Base-by-base conservation (phyloP, 352 stramenopile genomes). In the Globisporangium sylvaticum region DNA sequence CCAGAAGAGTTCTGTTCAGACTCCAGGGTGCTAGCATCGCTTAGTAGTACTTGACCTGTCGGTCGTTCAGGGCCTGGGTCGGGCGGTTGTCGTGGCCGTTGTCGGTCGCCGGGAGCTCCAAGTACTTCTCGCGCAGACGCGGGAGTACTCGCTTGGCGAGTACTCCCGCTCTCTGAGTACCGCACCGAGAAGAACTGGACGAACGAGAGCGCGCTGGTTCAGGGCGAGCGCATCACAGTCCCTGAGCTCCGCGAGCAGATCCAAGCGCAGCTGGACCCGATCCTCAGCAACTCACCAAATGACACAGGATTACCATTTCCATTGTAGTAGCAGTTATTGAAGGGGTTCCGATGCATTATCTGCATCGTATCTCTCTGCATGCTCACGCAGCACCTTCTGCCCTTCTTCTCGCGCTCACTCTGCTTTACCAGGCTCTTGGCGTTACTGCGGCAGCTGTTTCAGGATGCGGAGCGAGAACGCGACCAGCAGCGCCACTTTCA, bases 391-490 rank as follows among this genome's bases (percentile, higher is more conserved):
- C 53, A 37, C 27, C 27, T 58, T 58, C 12, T 22, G 27, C 22
- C 5, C 24, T 15, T 37, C 52, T 14, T 57, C 53, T 42, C 34
- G 24, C 12, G 5, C 14, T 39, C 20, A 65, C 15, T 46, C 4
- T 8, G 14, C 39, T 9, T n/a, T n/a, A 46, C 0, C 39, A 50
- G 42, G 1, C 42, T 50, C 18, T 10, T 50, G 0, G 20, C 1
- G 1, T 50, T 52, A 78, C 37, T 68, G 65, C 29, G 72, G 73
- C 32, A 90, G 72, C 46, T 66, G 55, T 42, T 67, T 76, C 29
- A 90, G 70, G 58, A 85, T 89, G 60, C 81, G 77, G 37, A 88
- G 57, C 18, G 78, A 71, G 54, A 81, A 89, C 32, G 67, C 71
- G 31, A 66, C 32, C 27, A 91, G 76, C 50, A 84, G 77, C 52